A percentile compares a stretch with the other conserved stretches of the same genome.
Evolutionary conservation across 1,139 yeast genomes (phyloP).

Genomic region (Blastobotrys persicus): DNA sequence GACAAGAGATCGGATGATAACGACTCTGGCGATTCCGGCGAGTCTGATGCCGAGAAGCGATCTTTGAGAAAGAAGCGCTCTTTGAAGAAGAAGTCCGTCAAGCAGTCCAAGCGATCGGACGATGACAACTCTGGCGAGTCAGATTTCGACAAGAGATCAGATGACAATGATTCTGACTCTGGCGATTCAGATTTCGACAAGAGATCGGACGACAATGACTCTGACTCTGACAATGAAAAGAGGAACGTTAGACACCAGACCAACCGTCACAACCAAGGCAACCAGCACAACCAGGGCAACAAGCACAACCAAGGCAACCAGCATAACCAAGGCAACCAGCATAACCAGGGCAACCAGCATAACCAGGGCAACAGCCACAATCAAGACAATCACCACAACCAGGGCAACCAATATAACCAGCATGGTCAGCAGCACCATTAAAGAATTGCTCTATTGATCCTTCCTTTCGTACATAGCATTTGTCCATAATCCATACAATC

Average conservation of each 20-base stretch:
- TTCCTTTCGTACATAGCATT: too few relatives aligned
- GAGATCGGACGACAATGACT: not conserved
- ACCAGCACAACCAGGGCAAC: not conserved
- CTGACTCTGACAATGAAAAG: not conserved
- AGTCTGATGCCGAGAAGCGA: slow-evolving; percentile 1
- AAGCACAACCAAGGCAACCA: not conserved
- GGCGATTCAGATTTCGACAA: not conserved
- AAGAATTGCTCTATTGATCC: too few relatives aligned
- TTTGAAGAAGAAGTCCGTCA: not conserved
- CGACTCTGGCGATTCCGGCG: not conserved
- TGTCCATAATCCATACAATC: too few relatives aligned
- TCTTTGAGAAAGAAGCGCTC: not conserved
- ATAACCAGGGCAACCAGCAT: not conserved
- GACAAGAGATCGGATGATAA: too few relatives aligned
- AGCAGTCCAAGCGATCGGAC: not conserved
- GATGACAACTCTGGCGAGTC: not conserved
- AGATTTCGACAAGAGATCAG: too few relatives aligned
- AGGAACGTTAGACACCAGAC: not conserved
- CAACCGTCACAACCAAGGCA: not conserved
- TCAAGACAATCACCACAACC: not conserved
- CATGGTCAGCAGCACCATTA: not conserved
- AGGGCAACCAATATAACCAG: not conserved
- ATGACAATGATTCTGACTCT: not conserved
- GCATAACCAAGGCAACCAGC: not conserved
- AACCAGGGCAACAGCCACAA: not conserved